These are phyloP conservation scores for Mortierella sp. DNA, from an alignment of 371 early-diverging fungal genomes.

Conservation along the genomic window DNA sequence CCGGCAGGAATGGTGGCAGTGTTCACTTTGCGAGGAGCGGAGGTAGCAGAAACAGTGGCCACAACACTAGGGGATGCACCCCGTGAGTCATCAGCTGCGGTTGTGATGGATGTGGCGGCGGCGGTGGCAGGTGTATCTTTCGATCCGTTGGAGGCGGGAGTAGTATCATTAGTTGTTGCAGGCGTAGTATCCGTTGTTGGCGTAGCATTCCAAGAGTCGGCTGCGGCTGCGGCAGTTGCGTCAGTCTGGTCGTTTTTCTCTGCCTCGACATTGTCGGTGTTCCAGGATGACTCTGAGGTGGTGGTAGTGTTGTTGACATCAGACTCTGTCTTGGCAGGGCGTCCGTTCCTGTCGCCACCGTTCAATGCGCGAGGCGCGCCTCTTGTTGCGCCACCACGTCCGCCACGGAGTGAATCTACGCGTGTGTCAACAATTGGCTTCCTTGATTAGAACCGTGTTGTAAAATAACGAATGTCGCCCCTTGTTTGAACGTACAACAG, in stretches of 20 bases:
- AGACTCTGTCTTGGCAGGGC: slow-evolving; percentile 27
- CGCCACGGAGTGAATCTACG: slow-evolving; percentile 57
- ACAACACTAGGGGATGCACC: slow-evolving; percentile 71
- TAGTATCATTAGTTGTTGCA: slow-evolving; percentile 41
- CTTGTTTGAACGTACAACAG: neutral
- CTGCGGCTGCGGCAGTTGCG: slow-evolving; percentile 23
- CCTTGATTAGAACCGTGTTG: neutral
- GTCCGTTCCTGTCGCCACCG: slow-evolving; percentile 47
- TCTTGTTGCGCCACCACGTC: slow-evolving; percentile 64
- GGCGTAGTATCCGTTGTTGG: slow-evolving; percentile 77
- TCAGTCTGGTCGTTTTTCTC: slow-evolving; percentile 26
- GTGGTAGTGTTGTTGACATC: slow-evolving; percentile 15
- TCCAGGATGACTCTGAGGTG: slow-evolving; percentile 14
- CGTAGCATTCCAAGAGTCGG: slow-evolving; percentile 9
- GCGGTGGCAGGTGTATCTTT: slow-evolving; percentile 49
- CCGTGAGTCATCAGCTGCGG: slow-evolving; percentile 26
- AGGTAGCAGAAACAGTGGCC: slow-evolving; percentile 16
- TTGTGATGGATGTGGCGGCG: slow-evolving; percentile 75
- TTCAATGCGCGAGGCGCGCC: slow-evolving; percentile 49
- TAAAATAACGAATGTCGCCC: neutral
- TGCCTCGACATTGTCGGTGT: slow-evolving; percentile 4
- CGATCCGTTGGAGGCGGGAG: slow-evolving; percentile 17
- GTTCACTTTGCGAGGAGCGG: slow-evolving; percentile 49
- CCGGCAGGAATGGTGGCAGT: slow-evolving; percentile 58
- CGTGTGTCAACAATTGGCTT: neutral